Evolutionary conservation across 805 yeast species (phyloP), one percentile per base, ranked within the genome.

Genomic region (Candida peoriensis): DNA sequence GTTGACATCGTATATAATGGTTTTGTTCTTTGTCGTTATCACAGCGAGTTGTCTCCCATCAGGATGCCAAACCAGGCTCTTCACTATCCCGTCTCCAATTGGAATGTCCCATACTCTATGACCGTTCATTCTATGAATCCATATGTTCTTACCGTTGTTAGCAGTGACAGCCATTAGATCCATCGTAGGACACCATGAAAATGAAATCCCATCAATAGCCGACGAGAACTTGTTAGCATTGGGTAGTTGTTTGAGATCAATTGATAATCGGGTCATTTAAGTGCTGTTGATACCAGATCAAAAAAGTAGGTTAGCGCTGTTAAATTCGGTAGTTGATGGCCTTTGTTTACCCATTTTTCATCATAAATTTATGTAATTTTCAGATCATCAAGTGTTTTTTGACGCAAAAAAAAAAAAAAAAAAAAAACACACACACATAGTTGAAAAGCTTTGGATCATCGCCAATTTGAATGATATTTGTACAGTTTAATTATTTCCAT

Each of bases 101-200:
- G 63, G 61, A 19, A 70, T 56, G 12, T 74, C 64, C 64, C 75
- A 76, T 5, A 76, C 72, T 15, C 21, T 24, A 13, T 28, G 32
- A 11, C 36, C 81, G 38, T 68, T 71, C 27, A 68, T 54, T 31
- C 85, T 66, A 43, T 70, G 74, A 8, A 78, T 66, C 61, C 74
- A 64, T 5, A 77, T 53, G 37, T 62, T 39, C 47, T 59, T 48
- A 37, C 79, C 82, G 55, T 72, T 57, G 8, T 34, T 40, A 20
- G 52, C 52, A 8, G 76, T 61, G 2, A 77, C 50, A 6, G 76
- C 70, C 22, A 80, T 42, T 21, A 75, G 61, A 42, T 72, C 72
- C 65, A 75, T 68, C 8, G 68, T 58, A 2, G 81, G 80, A 47
- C 78, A 74, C 66, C 71, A 67, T 26, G 43, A 30, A 27, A 42